Conservation (phyloP, 2,329 filamentous ascomycete species). For the Ophiostoma perfectum region DNA sequence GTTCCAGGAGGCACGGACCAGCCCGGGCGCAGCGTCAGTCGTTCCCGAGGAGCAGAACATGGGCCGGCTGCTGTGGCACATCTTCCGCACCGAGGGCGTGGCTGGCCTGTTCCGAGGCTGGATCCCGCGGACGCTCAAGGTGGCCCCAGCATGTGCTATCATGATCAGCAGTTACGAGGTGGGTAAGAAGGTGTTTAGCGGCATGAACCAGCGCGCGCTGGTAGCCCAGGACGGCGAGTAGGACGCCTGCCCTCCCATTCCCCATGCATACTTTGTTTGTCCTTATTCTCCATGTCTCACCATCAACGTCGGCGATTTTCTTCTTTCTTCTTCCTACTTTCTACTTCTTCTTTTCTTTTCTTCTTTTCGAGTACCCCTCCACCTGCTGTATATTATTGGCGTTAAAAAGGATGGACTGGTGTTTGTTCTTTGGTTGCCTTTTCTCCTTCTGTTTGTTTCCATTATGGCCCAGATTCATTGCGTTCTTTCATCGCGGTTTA, state of each 20-base stretch:
- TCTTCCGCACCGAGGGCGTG: constrained; percentile 78
- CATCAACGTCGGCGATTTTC: not conserved
- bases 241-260: not conserved
- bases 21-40: constrained; percentile 33
- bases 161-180: constrained; percentile 99
- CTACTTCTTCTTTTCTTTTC: not conserved
- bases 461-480: not conserved
- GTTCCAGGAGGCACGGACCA: constrained; percentile 50
- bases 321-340: not conserved
- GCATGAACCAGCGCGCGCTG: constrained; percentile 55
- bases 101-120: constrained; percentile 83
- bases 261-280: not conserved
- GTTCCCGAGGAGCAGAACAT: constrained; percentile 73
- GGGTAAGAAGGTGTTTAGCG: constrained; percentile 79
- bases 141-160: constrained; percentile 93
- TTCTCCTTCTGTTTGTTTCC: not conserved
- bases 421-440: not conserved
- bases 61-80: constrained; percentile 79
- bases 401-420: not conserved
- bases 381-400: not conserved
- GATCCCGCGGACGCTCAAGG: constrained; percentile 86
- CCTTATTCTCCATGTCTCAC: not conserved
- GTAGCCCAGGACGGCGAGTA: too few relatives aligned
- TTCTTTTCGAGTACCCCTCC: not conserved
- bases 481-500: not conserved